These are phyloP conservation scores for Candida sojae DNA, from an alignment of 1,139 yeast genomes.

Conservation along the genomic window DNA sequence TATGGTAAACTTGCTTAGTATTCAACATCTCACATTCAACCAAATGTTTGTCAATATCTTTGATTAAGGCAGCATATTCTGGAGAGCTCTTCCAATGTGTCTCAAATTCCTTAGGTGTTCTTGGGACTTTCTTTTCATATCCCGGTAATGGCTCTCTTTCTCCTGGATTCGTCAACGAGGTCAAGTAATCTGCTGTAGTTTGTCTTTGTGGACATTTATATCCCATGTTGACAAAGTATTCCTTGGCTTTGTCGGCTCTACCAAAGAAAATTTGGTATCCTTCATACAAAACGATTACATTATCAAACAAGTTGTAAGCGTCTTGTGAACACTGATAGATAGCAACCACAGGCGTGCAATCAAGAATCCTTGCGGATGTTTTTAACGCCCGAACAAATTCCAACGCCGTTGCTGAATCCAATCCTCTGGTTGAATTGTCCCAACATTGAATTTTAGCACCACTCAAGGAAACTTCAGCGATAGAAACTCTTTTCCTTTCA, in stretches of 20 bases:
- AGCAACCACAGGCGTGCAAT: conserved; percentile 69
- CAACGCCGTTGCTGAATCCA: conserved; percentile 63
- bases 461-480: conserved; percentile 41
- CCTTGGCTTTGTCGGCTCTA: conserved; percentile 59
- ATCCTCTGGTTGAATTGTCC: conserved; percentile 66
- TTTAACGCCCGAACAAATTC: conserved; percentile 73
- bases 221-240: conserved; percentile 50
- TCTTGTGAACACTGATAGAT: conserved; percentile 56
- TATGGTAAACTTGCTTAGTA: conserved; percentile 15
- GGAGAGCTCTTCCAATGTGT: conserved; percentile 25
- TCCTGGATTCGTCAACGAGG: conserved; percentile 70
- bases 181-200: conserved; percentile 80
- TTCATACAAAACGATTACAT: conserved; percentile 69
- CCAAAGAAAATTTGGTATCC: conserved; percentile 83
- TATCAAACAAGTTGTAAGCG: conserved; percentile 59
- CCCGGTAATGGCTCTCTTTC: conserved; percentile 60
- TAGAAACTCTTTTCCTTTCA: conserved; percentile 47
- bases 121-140: conserved; percentile 29
- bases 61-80: conserved; percentile 17
- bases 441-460: conserved; percentile 53
- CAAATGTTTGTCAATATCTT: conserved; percentile 20
- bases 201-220: conserved; percentile 69
- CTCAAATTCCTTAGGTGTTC: conserved; percentile 25
- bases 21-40: conserved; percentile 9
- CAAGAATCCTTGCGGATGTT: conserved; percentile 58